Evolutionary conservation across 257 asterid genomes (phyloP).

Genomic region (Penstemon eatonii): DNA sequence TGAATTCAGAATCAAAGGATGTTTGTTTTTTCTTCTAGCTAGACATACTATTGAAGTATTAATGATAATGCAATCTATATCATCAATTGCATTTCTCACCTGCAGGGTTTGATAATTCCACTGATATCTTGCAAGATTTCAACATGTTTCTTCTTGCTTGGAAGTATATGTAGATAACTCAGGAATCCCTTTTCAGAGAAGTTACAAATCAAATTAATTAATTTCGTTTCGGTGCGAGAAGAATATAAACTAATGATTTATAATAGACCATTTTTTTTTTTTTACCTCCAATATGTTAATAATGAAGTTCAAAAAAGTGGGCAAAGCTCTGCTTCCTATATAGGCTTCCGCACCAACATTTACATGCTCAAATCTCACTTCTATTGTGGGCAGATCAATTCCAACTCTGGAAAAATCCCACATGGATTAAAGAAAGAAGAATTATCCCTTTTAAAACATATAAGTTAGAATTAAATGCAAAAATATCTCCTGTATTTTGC

Average conservation of each 20-base stretch:
- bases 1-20: neutral
- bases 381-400: constrained; percentile 38
- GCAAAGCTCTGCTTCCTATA: constrained; percentile 50
- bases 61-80: neutral
- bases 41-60: no score
- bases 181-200: constrained; percentile 25
- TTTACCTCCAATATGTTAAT: constrained; percentile 43
- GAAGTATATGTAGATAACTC: constrained; percentile 30
- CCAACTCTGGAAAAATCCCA: constrained; percentile 35
- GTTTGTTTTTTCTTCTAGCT: neutral
- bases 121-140: constrained; percentile 38
- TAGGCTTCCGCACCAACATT: constrained; percentile 47
- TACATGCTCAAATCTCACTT: constrained; percentile 44
- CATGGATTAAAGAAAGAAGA: neutral
- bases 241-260: neutral
- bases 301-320: constrained; percentile 35
- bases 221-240: neutral
- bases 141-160: constrained; percentile 38
- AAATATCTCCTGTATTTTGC: no score
- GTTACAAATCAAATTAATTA: neutral
- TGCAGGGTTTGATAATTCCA: constrained; percentile 48
- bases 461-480: neutral
- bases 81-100: constrained; percentile 26
- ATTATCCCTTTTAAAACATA: neutral
- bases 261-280: neutral